Percentiles rank a stretch among this genome's conserved stretches.
These are phyloP conservation scores for Botrytis byssoidea DNA, from an alignment of 2,329 filamentous ascomycete species.

Conservation along the genomic window DNA sequence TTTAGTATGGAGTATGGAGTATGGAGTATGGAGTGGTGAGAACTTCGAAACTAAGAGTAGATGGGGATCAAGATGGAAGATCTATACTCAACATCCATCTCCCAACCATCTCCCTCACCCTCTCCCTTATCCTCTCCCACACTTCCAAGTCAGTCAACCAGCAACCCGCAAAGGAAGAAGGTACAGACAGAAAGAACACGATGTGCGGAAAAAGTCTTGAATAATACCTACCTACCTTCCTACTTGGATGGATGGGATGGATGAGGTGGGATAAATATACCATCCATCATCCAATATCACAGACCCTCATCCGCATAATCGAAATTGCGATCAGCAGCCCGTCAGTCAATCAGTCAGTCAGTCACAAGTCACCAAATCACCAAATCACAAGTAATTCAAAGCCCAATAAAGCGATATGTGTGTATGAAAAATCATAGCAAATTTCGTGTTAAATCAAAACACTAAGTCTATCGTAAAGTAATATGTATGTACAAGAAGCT, in stretches of 20 bases:
- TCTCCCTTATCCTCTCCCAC: too few species aligned
- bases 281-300: background rate
- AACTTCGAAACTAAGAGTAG: too few species aligned
- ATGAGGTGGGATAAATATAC: too few species aligned
- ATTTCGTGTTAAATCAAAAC: background rate
- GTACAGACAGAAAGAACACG: too few species aligned
- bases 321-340: background rate
- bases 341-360: too few species aligned
- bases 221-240: background rate
- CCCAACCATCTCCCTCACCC: too few species aligned
- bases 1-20: too few species aligned
- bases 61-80: too few species aligned
- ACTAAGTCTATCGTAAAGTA: background rate
- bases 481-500: conserved; percentile 18
- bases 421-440: background rate
- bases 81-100: too few species aligned
- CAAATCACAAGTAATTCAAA: background rate
- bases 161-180: background rate
- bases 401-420: background rate
- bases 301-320: background rate
- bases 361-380: background rate
- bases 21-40: too few species aligned
- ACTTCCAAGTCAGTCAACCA: too few species aligned
- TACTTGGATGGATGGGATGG: too few species aligned
- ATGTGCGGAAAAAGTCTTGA: background rate